Base-by-base conservation (phyloP, 345 rosid genomes). In the Populus deltoides region DNA sequence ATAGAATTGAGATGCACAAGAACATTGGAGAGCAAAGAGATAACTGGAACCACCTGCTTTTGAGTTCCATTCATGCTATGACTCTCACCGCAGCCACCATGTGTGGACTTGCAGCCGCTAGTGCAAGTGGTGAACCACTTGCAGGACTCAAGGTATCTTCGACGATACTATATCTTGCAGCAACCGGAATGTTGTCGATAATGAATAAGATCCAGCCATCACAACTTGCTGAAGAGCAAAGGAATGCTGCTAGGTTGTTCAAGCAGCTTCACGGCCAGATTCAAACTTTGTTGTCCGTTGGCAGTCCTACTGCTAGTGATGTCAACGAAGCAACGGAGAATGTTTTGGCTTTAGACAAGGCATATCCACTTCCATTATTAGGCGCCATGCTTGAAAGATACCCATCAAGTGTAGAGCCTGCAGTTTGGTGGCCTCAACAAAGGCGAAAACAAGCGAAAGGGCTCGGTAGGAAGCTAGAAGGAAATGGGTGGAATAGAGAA, bases 191-290 rank as follows among this genome's bases (percentile, higher is more conserved):
- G 87, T 66, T 88, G 87, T 70, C 66, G 5, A 41, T 86, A 51
- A 81, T 75, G 88, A 88, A 91, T 83, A 81, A 65, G 41, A 78
- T 91, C 79, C 91, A 88, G 18, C 92, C 94, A 7, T 89, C 94
- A 13, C 91, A 91, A 36, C 82, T 91, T 3, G 89, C 88, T 1
- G 92, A 89, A 71, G 91, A 91, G 78, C 92, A 87, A 66, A 85
- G 91, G 71, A 89, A 84, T 43, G 91, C 91, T 0, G 55, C 84
- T 1, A 85, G 91, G 61, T 62, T 89, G 70, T 89, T 88, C 77
- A 88, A 83, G 79, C 86, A 87, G 81, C 86, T 88, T 24, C 86
- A 76, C 4, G 53, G n/a, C 17, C 85, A 89, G 70, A 77, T 87
- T 68, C 72, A 77, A 24, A 81, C 84, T 9, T n/a, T 55, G 51